These are phyloP conservation scores for Exophiala sp. DNA, from an alignment of 2,329 filamentous ascomycete genomes.

Conservation along the genomic window DNA sequence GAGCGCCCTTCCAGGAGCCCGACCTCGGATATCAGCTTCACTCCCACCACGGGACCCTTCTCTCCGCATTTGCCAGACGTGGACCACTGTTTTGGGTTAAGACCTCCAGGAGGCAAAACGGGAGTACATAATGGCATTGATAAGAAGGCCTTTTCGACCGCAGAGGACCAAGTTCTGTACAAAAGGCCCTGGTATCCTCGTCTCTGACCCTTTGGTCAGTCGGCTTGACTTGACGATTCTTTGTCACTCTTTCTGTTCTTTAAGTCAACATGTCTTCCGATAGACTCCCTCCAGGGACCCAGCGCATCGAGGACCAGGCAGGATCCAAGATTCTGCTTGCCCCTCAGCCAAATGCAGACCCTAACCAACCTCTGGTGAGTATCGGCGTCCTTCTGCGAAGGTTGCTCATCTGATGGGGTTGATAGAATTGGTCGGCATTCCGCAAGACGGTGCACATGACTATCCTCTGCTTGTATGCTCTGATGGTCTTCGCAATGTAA, in stretches of 20 bases:
- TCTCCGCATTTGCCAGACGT: neutral
- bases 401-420: neutral
- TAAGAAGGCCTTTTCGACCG: neutral
- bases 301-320: slow-evolving; percentile 18
- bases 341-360: slow-evolving; percentile 30
- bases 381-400: neutral
- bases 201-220: neutral
- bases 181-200: neutral
- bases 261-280: slow-evolving; percentile 14
- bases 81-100: neutral
- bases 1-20: neutral
- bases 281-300: slow-evolving; percentile 22
- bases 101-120: neutral
- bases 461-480: slow-evolving; percentile 30
- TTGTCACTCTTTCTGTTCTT: neutral
- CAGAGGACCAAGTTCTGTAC: neutral
- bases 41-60: neutral
- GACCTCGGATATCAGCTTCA: slow-evolving; percentile 6
- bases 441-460: slow-evolving; percentile 31
- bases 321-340: slow-evolving; percentile 25
- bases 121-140: neutral
- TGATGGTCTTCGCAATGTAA: slow-evolving; percentile 31
- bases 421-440: slow-evolving; percentile 19
- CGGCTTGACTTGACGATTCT: neutral
- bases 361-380: slow-evolving; percentile 31